Conservation (phyloP, 1,284 basidiomycete species). For the Ceratobasidium sp. region DNA sequence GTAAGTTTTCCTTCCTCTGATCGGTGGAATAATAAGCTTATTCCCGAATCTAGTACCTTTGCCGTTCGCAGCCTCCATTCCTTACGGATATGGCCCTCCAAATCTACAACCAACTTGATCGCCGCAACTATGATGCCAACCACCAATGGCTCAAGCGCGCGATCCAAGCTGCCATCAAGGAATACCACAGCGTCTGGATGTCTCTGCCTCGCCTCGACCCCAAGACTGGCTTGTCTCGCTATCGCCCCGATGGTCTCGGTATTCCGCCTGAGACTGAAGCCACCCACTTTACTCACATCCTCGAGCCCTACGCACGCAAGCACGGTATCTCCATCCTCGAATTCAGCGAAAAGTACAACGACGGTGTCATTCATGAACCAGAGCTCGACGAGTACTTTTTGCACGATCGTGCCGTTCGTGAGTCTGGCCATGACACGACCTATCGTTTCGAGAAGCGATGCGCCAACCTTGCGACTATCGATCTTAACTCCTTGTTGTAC, state of each 20-base stretch:
- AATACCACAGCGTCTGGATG: slow-evolving; percentile 98
- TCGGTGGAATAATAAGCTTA: slow-evolving; percentile 60
- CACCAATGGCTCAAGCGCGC: slow-evolving; percentile 91
- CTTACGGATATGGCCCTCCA: slow-evolving; percentile 97
- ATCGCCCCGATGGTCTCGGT: slow-evolving; percentile 90
- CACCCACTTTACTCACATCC: slow-evolving; percentile 94
- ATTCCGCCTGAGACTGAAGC: slow-evolving; percentile 99
- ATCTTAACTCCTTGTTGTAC: slow-evolving; percentile 81
- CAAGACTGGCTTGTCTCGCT: slow-evolving; percentile 91
- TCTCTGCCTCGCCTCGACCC: slow-evolving; percentile 90
- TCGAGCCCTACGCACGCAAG: slow-evolving; percentile 92
- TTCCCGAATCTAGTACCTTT: slow-evolving; percentile 75
- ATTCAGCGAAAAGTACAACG: slow-evolving; percentile 95
- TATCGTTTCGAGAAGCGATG: slow-evolving; percentile 95
- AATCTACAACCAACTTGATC: slow-evolving; percentile 94
- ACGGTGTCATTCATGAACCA: slow-evolving; percentile 82
- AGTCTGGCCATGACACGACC: slow-evolving; percentile 95
- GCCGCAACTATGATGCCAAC: slow-evolving; percentile 80
- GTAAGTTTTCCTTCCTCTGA: slow-evolving; percentile 40
- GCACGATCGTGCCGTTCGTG: slow-evolving; percentile 92
- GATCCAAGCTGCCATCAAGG: slow-evolving; percentile 96
- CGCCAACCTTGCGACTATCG: slow-evolving; percentile 93
- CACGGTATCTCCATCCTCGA: slow-evolving; percentile 95
- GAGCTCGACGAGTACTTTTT: slow-evolving; percentile 95
- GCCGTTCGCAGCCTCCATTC: slow-evolving; percentile 96